Evolutionary conservation across 257 asterid species (phyloP).

Genomic region (Linaria vulgaris): DNA sequence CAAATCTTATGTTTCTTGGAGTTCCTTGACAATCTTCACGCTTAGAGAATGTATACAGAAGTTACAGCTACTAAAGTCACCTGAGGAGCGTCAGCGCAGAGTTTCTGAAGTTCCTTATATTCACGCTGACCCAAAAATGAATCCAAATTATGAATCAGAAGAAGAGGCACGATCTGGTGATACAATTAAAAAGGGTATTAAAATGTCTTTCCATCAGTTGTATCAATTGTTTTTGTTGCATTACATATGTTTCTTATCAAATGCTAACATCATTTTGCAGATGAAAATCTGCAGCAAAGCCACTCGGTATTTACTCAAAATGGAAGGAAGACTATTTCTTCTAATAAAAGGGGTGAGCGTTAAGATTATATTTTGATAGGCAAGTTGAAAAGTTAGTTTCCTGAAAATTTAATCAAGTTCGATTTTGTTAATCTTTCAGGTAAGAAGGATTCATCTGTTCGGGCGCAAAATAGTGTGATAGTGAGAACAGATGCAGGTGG

Average conservation of each 20-base stretch:
- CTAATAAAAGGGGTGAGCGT: constrained; percentile 38
- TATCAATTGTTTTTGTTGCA: constrained; percentile 13
- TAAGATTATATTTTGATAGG: constrained; percentile 14
- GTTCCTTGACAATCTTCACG: constrained; percentile 74
- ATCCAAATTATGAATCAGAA: constrained; percentile 70
- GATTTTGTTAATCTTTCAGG: constrained; percentile 36
- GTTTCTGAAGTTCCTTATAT: constrained; percentile 64
- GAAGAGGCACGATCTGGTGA: constrained; percentile 42
- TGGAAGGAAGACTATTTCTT: constrained; percentile 34
- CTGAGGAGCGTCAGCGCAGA: constrained; percentile 73
- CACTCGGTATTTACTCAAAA: constrained; percentile 26
- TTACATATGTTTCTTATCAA: constrained; percentile 8
- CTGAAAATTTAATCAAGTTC: constrained; percentile 24
- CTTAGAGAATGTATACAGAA: constrained; percentile 62
- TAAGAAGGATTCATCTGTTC: constrained; percentile 44
- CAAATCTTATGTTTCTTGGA: constrained; percentile 20
- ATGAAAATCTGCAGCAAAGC: constrained; percentile 31
- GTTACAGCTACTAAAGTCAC: constrained; percentile 63
- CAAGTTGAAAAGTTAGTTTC: background rate
- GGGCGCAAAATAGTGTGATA: constrained; percentile 29
- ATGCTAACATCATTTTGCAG: constrained; percentile 34
- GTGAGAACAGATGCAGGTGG: constrained; percentile 41
- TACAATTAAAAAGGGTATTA: constrained; percentile 45
- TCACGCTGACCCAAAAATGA: constrained; percentile 80
- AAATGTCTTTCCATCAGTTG: constrained; percentile 2